phyloP scores from a whole-genome alignment of 2,329 filamentous ascomycete species.

The Colletotrichum gloeosporioides region DNA sequence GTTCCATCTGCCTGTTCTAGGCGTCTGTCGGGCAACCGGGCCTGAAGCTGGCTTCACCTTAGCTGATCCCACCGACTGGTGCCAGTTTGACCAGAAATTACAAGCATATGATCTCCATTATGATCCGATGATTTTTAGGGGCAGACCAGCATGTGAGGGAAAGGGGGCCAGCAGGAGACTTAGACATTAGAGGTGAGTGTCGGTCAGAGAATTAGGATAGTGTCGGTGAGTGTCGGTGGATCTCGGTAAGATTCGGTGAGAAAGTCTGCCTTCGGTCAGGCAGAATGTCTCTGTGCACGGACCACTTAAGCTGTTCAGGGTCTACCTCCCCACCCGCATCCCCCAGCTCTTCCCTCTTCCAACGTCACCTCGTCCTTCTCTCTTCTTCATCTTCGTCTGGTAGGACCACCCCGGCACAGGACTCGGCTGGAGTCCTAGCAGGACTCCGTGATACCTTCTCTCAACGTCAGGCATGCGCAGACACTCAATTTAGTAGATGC shows the following conservation, averaged over 20 bases:
- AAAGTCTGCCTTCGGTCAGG: not conserved
- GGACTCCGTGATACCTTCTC: not conserved
- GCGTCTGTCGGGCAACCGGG: not conserved
- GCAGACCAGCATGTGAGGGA: fast-evolving
- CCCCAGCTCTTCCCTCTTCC: not conserved
- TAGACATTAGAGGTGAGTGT: not conserved
- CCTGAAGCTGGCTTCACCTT: not conserved
- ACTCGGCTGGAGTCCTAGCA: not conserved
- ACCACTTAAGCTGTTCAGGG: not conserved
- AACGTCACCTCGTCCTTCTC: not conserved
- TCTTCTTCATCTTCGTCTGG: not conserved
- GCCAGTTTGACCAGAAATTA: not conserved
- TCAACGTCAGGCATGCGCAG: not conserved
- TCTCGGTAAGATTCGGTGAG: not conserved
- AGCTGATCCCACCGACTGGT: not conserved
- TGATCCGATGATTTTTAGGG: fast-evolving
- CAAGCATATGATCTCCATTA: not conserved
- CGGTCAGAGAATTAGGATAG: not conserved
- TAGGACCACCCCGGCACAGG: not conserved
- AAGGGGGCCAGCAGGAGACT: not conserved
- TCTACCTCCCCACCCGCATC: not conserved
- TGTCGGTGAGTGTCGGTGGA: not conserved
- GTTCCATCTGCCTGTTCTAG: no score
- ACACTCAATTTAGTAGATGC: not conserved
- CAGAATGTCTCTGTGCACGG: not conserved